These are phyloP conservation scores for Aquilaria sinensis DNA, from an alignment of 345 rosid genomes.

Conservation along the genomic window DNA sequence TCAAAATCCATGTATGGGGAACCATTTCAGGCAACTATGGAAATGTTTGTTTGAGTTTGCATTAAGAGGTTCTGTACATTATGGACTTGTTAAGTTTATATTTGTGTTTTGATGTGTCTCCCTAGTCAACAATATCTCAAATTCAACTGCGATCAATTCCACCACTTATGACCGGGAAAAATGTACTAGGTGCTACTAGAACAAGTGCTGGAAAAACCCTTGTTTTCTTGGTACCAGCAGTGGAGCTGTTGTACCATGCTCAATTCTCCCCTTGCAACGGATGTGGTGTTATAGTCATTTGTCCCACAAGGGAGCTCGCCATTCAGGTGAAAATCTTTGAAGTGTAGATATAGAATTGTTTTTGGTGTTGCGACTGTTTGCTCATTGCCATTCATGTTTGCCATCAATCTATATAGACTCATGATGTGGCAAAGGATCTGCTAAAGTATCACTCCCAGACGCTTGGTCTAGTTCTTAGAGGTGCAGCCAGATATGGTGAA, in stretches of 20 bases:
- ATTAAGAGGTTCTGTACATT: neutral
- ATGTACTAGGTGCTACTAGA: slow-evolving; percentile 97
- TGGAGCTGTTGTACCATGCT: slow-evolving; percentile 68
- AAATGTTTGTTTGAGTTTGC: too few relatives aligned
- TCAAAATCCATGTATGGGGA: neutral
- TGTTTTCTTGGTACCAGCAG: slow-evolving; percentile 86
- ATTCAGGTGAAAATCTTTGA: slow-evolving; percentile 55
- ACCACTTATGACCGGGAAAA: slow-evolving; percentile 77
- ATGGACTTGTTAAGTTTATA: neutral
- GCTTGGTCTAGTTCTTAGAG: slow-evolving; percentile 85
- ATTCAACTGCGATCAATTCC: slow-evolving; percentile 87
- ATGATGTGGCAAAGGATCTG: slow-evolving; percentile 90
- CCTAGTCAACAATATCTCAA: slow-evolving; percentile 26
- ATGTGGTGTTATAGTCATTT: slow-evolving; percentile 78
- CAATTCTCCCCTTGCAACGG: slow-evolving; percentile 74
- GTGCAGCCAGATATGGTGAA: slow-evolving; percentile 75
- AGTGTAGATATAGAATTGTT: neutral
- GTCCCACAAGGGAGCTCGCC: slow-evolving; percentile 98
- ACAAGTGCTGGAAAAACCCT: slow-evolving; percentile 98
- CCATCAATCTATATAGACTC: slow-evolving; percentile 45
- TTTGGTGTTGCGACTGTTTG: neutral
- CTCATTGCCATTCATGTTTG: slow-evolving; percentile 7
- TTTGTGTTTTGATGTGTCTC: neutral
- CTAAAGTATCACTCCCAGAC: slow-evolving; percentile 84
- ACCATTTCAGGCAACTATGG: neutral